Percentiles rank a stretch among this genome's conserved stretches.
Evolutionary conservation across 2,329 filamentous ascomycete genomes (phyloP).

Genomic region (Hypoxylon sp.): DNA sequence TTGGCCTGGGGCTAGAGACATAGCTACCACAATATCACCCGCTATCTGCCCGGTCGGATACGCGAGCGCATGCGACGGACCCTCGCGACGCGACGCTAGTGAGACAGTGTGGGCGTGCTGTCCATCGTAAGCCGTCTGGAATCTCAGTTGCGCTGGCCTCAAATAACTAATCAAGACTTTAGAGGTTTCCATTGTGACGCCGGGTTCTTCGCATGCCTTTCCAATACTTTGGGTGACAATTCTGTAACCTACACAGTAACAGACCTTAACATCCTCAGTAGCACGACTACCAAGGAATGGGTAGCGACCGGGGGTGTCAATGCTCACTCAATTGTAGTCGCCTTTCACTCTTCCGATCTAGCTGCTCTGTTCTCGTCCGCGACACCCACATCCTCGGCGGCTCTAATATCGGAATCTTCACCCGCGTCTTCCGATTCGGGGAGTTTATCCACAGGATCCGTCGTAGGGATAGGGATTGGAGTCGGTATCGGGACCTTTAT

Average conservation of each 20-base stretch:
- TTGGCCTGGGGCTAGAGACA: conserved; percentile 6
- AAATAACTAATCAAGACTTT: background rate
- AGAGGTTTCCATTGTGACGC: conserved; percentile 11
- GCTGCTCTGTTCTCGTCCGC: background rate
- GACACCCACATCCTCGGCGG: background rate
- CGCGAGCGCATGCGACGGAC: conserved; percentile 13
- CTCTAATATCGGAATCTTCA: background rate
- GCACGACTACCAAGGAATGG: conserved; percentile 2
- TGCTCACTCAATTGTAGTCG: conserved; percentile 19
- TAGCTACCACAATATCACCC: conserved; percentile 19
- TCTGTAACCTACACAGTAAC: conserved; percentile 11
- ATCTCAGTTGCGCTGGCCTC: background rate
- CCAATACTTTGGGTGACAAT: background rate
- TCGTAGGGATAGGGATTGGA: conserved; percentile 11
- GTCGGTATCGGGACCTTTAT: conserved; percentile 6
- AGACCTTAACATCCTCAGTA: conserved; percentile 4
- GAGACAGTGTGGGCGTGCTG: conserved; percentile 27
- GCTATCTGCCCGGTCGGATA: conserved; percentile 20
- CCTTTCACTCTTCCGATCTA: conserved; percentile 23
- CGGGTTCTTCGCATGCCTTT: conserved; percentile 16
- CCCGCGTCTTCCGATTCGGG: background rate
- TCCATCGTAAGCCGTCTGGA: conserved; percentile 9
- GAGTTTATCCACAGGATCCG: conserved; percentile 4
- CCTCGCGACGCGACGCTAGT: conserved; percentile 1
- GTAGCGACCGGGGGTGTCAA: conserved; percentile 4